phyloP scores from a whole-genome alignment of 2,329 filamentous ascomycete species.

The Colletotrichum agaves region DNA sequence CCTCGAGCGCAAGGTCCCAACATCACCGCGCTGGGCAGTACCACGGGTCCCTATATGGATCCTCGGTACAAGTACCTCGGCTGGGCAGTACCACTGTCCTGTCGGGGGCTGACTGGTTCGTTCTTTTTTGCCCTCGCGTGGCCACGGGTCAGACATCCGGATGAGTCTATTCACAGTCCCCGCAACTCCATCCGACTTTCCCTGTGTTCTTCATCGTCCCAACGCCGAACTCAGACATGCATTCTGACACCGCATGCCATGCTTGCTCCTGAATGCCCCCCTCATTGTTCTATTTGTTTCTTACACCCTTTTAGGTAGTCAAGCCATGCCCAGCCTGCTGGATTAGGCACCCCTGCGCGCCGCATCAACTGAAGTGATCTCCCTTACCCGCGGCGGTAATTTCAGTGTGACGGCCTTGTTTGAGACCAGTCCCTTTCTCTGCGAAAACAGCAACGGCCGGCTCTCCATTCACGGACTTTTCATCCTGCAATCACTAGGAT shows the following conservation, averaged over 20 bases:
- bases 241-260: not conserved
- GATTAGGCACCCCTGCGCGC: not conserved
- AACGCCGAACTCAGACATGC: not conserved
- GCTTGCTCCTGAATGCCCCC: not conserved
- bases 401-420: slow-evolving; percentile 4
- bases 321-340: slow-evolving; percentile 1
- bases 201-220: not conserved
- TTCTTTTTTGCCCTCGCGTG: not conserved
- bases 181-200: slow-evolving; percentile 1
- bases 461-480: not conserved
- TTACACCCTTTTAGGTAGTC: slow-evolving; percentile 5
- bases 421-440: slow-evolving; percentile 1
- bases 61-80: too few relatives aligned
- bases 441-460: not conserved
- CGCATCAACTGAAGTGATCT: not conserved
- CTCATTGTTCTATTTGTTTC: not conserved
- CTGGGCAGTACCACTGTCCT: slow-evolving; percentile 7
- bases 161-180: slow-evolving; percentile 33
- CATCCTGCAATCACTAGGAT: not conserved
- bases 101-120: slow-evolving; percentile 13
- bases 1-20: not conserved
- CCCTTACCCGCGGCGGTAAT: slow-evolving; percentile 5
- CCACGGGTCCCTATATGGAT: too few relatives aligned
- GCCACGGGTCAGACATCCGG: slow-evolving; percentile 16
- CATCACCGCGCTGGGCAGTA: slow-evolving; percentile 6